These are phyloP conservation scores for Mesembryanthemum crystallinum DNA, from an alignment of 148 eudicot genomes.

Conservation along the genomic window DNA sequence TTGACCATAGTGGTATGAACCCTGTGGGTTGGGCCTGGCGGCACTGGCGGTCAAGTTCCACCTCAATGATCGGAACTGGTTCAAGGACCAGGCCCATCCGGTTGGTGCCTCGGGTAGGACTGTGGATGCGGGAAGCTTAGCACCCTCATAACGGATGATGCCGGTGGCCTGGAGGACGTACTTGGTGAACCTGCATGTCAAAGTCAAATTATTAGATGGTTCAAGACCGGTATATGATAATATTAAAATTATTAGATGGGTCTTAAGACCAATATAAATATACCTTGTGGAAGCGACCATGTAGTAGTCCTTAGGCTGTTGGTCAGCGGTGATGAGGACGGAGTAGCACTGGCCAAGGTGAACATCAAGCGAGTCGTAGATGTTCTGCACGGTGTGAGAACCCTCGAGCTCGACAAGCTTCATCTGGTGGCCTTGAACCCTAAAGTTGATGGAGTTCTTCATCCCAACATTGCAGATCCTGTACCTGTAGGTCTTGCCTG, in stretches of 20 bases:
- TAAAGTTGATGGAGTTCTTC: slow-evolving; percentile 50
- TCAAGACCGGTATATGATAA: neutral
- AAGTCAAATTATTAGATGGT: neutral
- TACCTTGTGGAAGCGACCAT: slow-evolving; percentile 50
- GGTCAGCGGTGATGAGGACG: slow-evolving; percentile 55
- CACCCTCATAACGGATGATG: slow-evolving; percentile 36
- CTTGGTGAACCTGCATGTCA: slow-evolving; percentile 47
- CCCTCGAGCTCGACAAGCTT: slow-evolving; percentile 68
- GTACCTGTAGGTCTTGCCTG: slow-evolving; percentile 57
- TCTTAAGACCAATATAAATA: too few relatives aligned
- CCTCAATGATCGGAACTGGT: slow-evolving; percentile 60
- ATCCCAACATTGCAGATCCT: slow-evolving; percentile 73
- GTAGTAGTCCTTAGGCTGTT: slow-evolving; percentile 59
- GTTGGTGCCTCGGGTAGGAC: slow-evolving; percentile 45
- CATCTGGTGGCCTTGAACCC: slow-evolving; percentile 54
- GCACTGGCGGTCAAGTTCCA: slow-evolving; percentile 85
- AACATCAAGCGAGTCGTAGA: slow-evolving; percentile 55
- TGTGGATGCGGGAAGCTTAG: slow-evolving; percentile 40
- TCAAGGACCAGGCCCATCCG: slow-evolving; percentile 64
- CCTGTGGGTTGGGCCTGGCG: slow-evolving; percentile 82
- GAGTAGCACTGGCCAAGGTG: slow-evolving; percentile 71
- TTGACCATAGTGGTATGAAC: slow-evolving; percentile 64
- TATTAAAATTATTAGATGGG: too few relatives aligned
- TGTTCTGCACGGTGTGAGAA: slow-evolving; percentile 57
- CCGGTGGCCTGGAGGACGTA: slow-evolving; percentile 39